Base-by-base conservation (phyloP, 2,329 filamentous ascomycete species). In the Fusarium aywerte region DNA sequence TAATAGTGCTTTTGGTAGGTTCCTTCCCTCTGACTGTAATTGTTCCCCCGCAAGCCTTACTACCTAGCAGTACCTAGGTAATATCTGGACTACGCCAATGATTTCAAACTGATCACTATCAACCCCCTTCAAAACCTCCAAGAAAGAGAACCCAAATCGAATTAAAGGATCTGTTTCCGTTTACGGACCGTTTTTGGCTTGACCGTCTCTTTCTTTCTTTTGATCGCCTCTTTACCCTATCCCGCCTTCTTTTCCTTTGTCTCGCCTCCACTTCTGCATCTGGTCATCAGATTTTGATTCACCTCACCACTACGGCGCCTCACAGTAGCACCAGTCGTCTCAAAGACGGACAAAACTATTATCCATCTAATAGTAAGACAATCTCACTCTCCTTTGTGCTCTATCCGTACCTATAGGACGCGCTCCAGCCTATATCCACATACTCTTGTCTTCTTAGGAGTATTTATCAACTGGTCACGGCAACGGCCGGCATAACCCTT, bases 291-390 rank as follows among this genome's bases (percentile, higher is more conserved):
- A 27, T 9, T 35, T 49, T 62, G 56, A 57, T 62, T 66, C 57
- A 57, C 56, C 35, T 48, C 29, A 21, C n/a, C 25, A 44, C n/a
- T 20, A n/a, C 29, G 18, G 32, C 50, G 65, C 54, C 53, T 52
- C 43, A 54, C 29, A 60, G 53, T 40, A 52, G 54, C 31, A 42
- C 32, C 58, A 42, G 45, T 31, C 47, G 32, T 45, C 33, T 51
- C 32, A 66, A 54, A 66, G 43, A 43, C 59, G 38, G 48, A 68
- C 36, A 57, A 62, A 27, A 48, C 50, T 31, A 62, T 68, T 68
- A 56, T 67, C 44, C 31, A 53, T 25, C 21, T 40, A 47, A 42
- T 36, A 40, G 65, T 68, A 66, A 68, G 65, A 66, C 61, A 66
- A 62, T 50, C 43, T 48, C 60, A 47, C 55, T 31, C 49, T 45